Percentiles rank a stretch among this genome's conserved stretches.
Evolutionary conservation across 495 filamentous ascomycete genomes (phyloP).

Genomic region (Xylaria grammica): DNA sequence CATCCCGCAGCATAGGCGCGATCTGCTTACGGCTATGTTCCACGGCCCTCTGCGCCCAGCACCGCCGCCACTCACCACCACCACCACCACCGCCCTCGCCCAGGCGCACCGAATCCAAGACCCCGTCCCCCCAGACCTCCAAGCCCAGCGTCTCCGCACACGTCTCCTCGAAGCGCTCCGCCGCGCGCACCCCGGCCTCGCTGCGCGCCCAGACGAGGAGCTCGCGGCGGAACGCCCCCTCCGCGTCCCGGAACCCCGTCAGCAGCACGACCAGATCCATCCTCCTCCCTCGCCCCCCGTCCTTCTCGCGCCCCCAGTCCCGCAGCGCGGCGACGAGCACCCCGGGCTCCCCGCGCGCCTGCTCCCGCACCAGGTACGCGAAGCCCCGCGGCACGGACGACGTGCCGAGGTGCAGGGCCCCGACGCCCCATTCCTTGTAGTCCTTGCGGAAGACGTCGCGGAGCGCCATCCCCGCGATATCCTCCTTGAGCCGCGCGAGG

Average conservation of each 20-base stretch:
- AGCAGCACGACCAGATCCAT: constrained; percentile 76
- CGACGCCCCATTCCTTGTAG: constrained; percentile 87
- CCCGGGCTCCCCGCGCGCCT: constrained; percentile 39
- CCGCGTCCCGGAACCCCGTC: constrained; percentile 65
- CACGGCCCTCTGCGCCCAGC: constrained; percentile 73
- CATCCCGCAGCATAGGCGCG: constrained; percentile 77
- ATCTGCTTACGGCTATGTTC: constrained; percentile 86
- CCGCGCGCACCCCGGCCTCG: constrained; percentile 48
- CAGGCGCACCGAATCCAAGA: too few species aligned
- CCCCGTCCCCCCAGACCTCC: constrained; percentile 54
- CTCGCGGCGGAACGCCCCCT: constrained; percentile 70
- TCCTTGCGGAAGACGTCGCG: constrained; percentile 84
- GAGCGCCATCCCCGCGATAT: constrained; percentile 69
- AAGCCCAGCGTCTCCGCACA: constrained; percentile 60
- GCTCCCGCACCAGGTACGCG: constrained; percentile 64
- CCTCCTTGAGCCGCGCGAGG: constrained; percentile 70
- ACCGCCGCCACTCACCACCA: constrained; percentile 47
- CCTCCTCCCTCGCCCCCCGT: constrained; percentile 13
- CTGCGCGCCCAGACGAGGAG: constrained; percentile 70
- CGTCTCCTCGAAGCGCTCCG: constrained; percentile 58
- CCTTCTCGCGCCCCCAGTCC: constrained; percentile 60
- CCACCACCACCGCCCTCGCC: constrained; percentile 33
- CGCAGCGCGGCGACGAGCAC: constrained; percentile 40
- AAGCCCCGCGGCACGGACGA: constrained; percentile 73
- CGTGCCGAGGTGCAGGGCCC: constrained; percentile 68